Base-by-base conservation (phyloP, 495 filamentous ascomycete species). In the Cudoniella acicularis region DNA sequence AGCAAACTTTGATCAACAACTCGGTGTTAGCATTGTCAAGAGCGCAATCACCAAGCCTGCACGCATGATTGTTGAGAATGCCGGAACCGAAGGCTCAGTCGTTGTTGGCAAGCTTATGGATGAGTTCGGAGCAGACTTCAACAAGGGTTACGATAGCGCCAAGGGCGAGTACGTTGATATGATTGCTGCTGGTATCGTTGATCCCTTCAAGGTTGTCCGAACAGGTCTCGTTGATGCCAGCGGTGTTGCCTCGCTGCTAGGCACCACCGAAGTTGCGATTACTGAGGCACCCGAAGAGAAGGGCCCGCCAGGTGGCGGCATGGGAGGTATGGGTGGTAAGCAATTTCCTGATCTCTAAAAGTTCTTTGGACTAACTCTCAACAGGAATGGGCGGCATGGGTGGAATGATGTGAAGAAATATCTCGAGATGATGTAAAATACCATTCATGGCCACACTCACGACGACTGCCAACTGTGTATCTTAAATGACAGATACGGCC, bases 121-220 rank as follows among this genome's bases (percentile, higher is more conserved):
- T 68, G 95, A 98, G 75, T 92, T 80, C 69, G 90, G 84, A 69
- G 73, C 70, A 60, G 92, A 98, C 77, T 98, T 98, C 86, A 96
- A 98, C 87, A 92, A 89, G 78, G 94, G 94, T 63, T 98, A 86
- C 79, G 89, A 98, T 82, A 93, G 90, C 78, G 76, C 90, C 69
- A 96, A 91, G 80, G 89, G 93, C 75, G 90, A 96, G 78, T 98
- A 96, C 76, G 90, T 97, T 64, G 92, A 98, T 79, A 98, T 98
- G 94, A 96, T 98, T 73, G 73, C 84, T 62, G 82, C 89, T 58
- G 94, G 94, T 87, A 98, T 98, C 73, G 87, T 98, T 66, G 94
- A 98, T 70, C 94, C 94, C 49, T 86, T 98, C 82, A 98, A 98
- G 88, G 94, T 98, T 62, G 94, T 98, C 68, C 91, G 94, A 65